Evolutionary conservation across 192 early-diverging fungal species (phyloP).

Genomic region (Backusella psychrophila): DNA sequence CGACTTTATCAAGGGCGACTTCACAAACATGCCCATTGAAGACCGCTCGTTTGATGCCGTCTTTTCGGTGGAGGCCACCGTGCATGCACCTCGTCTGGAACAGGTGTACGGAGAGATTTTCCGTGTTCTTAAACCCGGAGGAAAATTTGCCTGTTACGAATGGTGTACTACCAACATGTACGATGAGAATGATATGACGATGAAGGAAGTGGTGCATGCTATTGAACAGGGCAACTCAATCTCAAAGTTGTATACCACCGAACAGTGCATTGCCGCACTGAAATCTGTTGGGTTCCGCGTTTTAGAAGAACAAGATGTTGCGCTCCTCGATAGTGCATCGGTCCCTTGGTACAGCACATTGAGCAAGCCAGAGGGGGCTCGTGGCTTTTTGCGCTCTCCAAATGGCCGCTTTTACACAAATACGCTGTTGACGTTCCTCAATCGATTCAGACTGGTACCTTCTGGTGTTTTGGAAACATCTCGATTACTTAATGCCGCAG

Average conservation of each 20-base stretch:
- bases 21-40: slow-evolving; percentile 80
- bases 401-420: slow-evolving; percentile 67
- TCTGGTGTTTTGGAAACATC: slow-evolving; percentile 77
- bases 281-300: slow-evolving; percentile 80
- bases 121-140: slow-evolving; percentile 87
- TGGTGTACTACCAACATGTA: slow-evolving; percentile 87
- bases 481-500: slow-evolving; percentile 70
- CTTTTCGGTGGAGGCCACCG: slow-evolving; percentile 87
- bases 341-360: slow-evolving; percentile 69
- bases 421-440: slow-evolving; percentile 66
- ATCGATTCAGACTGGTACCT: slow-evolving; percentile 74
- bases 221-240: slow-evolving; percentile 89
- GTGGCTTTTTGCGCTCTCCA: slow-evolving; percentile 42
- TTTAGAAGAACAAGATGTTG: slow-evolving; percentile 59
- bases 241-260: slow-evolving; percentile 70
- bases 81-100: slow-evolving; percentile 81
- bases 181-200: slow-evolving; percentile 67
- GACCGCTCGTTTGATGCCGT: slow-evolving; percentile 76
- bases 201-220: slow-evolving; percentile 73
- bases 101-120: slow-evolving; percentile 83
- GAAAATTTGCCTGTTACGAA: slow-evolving; percentile 85
- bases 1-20: slow-evolving; percentile 74
- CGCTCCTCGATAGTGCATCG: slow-evolving; percentile 44
- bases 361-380: slow-evolving; percentile 30
- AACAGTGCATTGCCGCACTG: slow-evolving; percentile 68